These are phyloP conservation scores for Mycena polygramma DNA, from an alignment of 768 basidiomycete species.

Conservation along the genomic window DNA sequence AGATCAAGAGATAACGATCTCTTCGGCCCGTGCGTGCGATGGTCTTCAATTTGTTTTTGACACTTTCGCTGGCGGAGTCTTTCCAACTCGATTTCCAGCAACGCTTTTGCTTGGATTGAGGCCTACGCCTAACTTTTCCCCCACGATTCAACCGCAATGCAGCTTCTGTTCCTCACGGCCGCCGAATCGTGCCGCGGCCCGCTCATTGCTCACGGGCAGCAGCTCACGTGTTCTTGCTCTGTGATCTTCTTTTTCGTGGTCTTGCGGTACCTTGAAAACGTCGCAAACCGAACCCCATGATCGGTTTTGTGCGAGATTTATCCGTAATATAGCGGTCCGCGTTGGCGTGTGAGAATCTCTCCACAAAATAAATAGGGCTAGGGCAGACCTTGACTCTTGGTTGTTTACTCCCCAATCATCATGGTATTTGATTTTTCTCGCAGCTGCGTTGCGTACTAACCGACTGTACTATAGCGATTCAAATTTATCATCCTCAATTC, in stretches of 20 bases:
- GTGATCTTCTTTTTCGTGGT: constrained; percentile 21
- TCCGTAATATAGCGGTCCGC: constrained; percentile 22
- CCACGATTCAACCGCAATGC: no score
- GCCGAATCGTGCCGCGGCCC: no score
- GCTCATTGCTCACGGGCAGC: no score
- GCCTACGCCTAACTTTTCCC: no score
- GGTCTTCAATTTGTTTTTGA: no score
- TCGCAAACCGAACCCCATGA: constrained; percentile 21
- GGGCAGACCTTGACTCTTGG: background rate
- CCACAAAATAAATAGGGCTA: constrained; percentile 20
- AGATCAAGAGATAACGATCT: no score
- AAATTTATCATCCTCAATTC: constrained; percentile 6
- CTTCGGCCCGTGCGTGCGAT: no score
- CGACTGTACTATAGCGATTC: constrained; percentile 4
- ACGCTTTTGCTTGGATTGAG: no score
- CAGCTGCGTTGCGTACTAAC: background rate
- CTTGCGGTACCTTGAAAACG: constrained; percentile 7
- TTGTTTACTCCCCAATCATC: background rate
- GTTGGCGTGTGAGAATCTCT: constrained; percentile 8
- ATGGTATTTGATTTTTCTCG: background rate
- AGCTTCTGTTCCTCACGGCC: no score
- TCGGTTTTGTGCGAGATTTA: background rate
- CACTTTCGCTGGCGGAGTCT: no score
- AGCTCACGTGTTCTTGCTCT: background rate
- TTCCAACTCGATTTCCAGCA: no score